Conservation (phyloP, 2,329 filamentous ascomycete species). For the Leptographium radiaticola region DNA sequence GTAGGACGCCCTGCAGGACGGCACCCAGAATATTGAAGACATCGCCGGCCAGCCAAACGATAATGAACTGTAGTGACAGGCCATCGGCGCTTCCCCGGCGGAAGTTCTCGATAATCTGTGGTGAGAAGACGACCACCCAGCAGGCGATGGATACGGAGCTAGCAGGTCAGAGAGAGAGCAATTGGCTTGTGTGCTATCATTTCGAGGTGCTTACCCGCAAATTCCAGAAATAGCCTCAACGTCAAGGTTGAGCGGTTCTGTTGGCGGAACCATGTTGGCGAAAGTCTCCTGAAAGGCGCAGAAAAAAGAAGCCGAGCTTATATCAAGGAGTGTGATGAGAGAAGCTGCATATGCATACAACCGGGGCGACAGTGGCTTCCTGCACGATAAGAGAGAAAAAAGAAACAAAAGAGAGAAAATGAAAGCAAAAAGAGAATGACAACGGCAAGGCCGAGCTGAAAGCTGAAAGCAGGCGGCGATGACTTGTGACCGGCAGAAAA, state of each 20-base stretch:
- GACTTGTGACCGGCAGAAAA: constrained; percentile 2
- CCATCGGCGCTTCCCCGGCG: constrained; percentile 14
- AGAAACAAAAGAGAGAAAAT: not conserved
- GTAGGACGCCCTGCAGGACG: constrained; percentile 52
- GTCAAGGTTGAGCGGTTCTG: constrained; percentile 55
- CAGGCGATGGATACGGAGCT: constrained; percentile 85
- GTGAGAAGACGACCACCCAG: constrained; percentile 96
- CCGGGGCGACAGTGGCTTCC: too few relatives aligned
- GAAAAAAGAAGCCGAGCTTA: not conserved
- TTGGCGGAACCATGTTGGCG: constrained; percentile 37
- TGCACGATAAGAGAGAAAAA: not conserved
- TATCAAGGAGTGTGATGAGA: too few relatives aligned
- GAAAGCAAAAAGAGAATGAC: not conserved
- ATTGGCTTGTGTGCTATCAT: too few relatives aligned
- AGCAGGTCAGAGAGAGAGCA: not conserved
- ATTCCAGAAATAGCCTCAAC: constrained; percentile 88
- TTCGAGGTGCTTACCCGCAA: constrained; percentile 47
- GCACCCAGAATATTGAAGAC: constrained; percentile 17
- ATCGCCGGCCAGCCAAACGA: constrained; percentile 87
- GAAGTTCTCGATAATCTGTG: constrained; percentile 54
- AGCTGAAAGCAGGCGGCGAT: not conserved
- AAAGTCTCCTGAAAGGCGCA: not conserved
- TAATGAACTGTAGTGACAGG: constrained; percentile 55
- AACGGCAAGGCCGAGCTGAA: not conserved
- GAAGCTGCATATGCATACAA: too few relatives aligned